Percentiles rank a stretch among this genome's conserved stretches.
Conservation (phyloP, 2,329 filamentous ascomycete genomes). For the Drechslerella coelobrocha region DNA sequence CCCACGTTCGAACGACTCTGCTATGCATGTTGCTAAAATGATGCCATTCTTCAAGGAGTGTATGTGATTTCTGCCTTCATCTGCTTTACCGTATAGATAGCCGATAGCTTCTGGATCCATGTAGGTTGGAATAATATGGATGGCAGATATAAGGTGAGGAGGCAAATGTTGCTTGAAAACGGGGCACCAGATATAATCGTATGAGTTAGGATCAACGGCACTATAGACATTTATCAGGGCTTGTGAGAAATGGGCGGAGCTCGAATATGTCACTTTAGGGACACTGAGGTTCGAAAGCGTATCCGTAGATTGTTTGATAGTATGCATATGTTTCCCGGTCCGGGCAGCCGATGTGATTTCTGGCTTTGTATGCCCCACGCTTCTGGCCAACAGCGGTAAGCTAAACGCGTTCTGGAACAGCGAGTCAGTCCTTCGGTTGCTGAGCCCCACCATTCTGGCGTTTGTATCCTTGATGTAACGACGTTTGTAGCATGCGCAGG, state of each 20-base stretch:
- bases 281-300: background rate
- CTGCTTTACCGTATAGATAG: constrained; percentile 22
- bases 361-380: too few species aligned
- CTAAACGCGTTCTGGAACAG: too few species aligned
- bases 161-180: constrained; percentile 46
- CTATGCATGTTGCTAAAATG: constrained; percentile 33
- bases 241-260: constrained; percentile 3
- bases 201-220: constrained; percentile 1
- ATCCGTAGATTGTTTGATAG: too few species aligned
- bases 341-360: too few species aligned
- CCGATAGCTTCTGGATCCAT: constrained; percentile 14
- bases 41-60: constrained; percentile 28
- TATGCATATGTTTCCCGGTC: too few species aligned
- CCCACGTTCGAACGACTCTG: constrained; percentile 3
- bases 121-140: constrained; percentile 24
- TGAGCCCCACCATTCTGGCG: too few species aligned
- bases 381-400: too few species aligned
- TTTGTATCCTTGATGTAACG: too few species aligned
- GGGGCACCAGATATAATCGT: constrained; percentile 31
- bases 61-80: constrained; percentile 18
- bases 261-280: background rate
- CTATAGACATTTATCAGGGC: constrained; percentile 20
- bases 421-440: too few species aligned
- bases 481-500: too few species aligned
- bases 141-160: constrained; percentile 4